Conservation (phyloP, 495 filamentous ascomycete species). For the Penicillium macrosclerotiorum region DNA sequence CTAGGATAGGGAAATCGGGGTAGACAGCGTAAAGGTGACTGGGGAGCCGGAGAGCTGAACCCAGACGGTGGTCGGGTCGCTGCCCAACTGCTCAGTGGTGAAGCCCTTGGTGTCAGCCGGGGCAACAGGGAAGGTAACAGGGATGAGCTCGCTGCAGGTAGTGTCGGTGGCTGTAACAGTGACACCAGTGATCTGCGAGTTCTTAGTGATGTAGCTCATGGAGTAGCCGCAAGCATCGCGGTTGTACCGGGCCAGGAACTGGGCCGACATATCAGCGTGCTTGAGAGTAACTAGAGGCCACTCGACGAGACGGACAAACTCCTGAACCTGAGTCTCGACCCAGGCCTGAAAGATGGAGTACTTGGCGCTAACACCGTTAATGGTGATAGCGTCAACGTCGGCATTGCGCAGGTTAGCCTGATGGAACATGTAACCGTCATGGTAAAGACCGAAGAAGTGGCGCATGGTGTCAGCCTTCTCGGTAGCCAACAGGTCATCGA, state of each 20-base stretch:
- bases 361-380: conserved; percentile 49
- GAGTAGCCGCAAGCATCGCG: conserved; percentile 55
- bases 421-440: conserved; percentile 49
- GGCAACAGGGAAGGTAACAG: conserved; percentile 53
- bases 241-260: conserved; percentile 50
- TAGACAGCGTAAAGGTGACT: conserved; percentile 49
- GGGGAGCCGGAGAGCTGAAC: conserved; percentile 51
- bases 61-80: conserved; percentile 61
- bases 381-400: conserved; percentile 43
- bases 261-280: conserved; percentile 47
- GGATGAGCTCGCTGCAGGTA: conserved; percentile 51
- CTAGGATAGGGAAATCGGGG: conserved; percentile 37
- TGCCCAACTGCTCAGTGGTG: conserved; percentile 54
- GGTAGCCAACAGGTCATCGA: conserved; percentile 45
- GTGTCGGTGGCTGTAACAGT: conserved; percentile 51
- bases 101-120: conserved; percentile 42
- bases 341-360: conserved; percentile 60
- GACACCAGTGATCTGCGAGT: conserved; percentile 47
- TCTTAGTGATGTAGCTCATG: conserved; percentile 43
- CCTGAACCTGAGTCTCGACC: conserved; percentile 57
- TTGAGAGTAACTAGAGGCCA: conserved; percentile 58
- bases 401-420: conserved; percentile 60
- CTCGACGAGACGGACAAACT: conserved; percentile 55
- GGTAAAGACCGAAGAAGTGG: conserved; percentile 54
- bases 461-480: conserved; percentile 53